A percentile compares a stretch with the other conserved stretches of the same genome.
These are phyloP conservation scores for Pulveroboletus ravenelii DNA, from an alignment of 768 basidiomycete species.

Conservation along the genomic window DNA sequence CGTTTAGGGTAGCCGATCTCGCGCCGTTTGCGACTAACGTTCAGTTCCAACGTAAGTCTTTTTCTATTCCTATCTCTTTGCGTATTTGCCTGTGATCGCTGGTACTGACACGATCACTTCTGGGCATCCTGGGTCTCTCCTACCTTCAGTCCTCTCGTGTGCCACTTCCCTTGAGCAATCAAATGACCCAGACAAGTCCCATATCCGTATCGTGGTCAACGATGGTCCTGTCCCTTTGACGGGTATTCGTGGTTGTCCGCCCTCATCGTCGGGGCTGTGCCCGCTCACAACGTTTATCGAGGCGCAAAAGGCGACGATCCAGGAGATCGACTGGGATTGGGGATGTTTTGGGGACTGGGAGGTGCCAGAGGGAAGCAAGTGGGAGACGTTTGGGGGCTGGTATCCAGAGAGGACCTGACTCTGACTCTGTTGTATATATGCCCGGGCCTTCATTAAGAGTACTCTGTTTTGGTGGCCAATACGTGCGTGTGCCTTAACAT, in stretches of 20 bases:
- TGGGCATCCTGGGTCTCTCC: background rate
- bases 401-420: slow-evolving; percentile 14
- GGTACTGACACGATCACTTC: background rate
- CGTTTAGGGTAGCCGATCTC: slow-evolving; percentile 72
- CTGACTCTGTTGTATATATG: background rate
- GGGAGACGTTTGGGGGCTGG: slow-evolving; percentile 51
- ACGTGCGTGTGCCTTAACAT: too few species aligned
- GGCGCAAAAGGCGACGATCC: slow-evolving; percentile 63
- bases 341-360: slow-evolving; percentile 77
- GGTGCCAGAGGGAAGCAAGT: slow-evolving; percentile 57
- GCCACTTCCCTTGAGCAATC: slow-evolving; percentile 3
- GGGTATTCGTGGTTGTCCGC: slow-evolving; percentile 69
- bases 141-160: slow-evolving; percentile 56
- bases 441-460: too few species aligned
- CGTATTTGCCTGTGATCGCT: background rate
- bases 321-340: slow-evolving; percentile 64
- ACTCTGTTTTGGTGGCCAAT: too few species aligned
- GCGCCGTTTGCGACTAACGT: slow-evolving; percentile 87
- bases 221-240: slow-evolving; percentile 82
- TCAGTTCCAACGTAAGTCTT: slow-evolving; percentile 74
- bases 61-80: background rate
- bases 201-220: slow-evolving; percentile 84
- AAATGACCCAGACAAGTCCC: slow-evolving; percentile 34
- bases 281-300: slow-evolving; percentile 65
- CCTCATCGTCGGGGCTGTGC: slow-evolving; percentile 61